A percentile compares a stretch with the other conserved stretches of the same genome.
These are phyloP conservation scores for Pinus taeda DNA, from an alignment of 75 land plant species.

Conservation along the genomic window DNA sequence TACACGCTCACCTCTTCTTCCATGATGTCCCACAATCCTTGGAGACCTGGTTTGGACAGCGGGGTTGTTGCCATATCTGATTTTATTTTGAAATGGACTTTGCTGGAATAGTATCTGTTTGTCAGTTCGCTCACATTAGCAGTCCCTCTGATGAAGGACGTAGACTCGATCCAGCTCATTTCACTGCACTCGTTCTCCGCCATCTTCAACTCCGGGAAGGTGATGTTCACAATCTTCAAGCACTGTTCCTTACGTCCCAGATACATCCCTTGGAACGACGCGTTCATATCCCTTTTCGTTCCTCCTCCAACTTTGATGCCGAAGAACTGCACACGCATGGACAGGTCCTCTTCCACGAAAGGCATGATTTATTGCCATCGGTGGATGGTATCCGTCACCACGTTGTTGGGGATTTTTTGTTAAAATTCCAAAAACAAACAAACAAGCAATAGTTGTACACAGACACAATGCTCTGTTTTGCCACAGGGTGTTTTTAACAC, in stretches of 20 bases:
- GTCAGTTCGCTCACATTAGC: no score
- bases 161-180: no score
- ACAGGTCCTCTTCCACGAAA: neutral
- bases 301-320: neutral
- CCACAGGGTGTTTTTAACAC: no score
- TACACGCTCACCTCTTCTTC: neutral
- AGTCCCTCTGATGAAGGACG: no score
- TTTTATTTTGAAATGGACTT: neutral
- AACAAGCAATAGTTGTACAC: no score
- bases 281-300: neutral
- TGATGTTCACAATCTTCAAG: neutral
- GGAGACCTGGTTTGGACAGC: neutral
- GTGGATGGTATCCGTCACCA: constrained; percentile 7
- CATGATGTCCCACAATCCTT: constrained; percentile 1
- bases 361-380: constrained; percentile 4
- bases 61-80: constrained; percentile 1
- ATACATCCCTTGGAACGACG: neutral
- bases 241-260: neutral
- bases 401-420: no score
- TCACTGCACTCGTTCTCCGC: no score
- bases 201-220: no score
- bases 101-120: neutral
- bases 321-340: neutral
- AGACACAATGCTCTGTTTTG: no score
- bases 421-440: no score